Percentiles rank a stretch among this genome's conserved stretches.
phyloP scores from a whole-genome alignment of 345 rosid genomes.

The Physaria fendleri region DNA sequence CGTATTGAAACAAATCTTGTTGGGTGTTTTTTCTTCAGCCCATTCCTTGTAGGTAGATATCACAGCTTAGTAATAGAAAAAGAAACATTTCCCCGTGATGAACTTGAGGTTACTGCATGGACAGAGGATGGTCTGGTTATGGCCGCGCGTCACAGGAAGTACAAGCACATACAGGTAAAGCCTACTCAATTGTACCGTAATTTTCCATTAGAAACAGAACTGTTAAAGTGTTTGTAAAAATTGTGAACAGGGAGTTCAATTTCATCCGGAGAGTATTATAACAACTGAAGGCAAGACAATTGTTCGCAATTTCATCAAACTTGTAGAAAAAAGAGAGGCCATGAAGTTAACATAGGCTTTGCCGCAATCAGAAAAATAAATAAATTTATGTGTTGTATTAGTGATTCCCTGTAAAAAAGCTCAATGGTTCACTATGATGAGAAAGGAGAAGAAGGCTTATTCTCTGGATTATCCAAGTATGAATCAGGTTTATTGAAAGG shows the following conservation, averaged over 20 bases:
- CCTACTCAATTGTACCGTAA: background rate
- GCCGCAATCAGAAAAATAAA: background rate
- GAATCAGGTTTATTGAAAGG: background rate
- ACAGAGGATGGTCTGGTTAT: slow-evolving; percentile 87
- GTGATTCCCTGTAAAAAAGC: background rate
- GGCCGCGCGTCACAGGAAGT: slow-evolving; percentile 88
- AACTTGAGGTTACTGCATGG: slow-evolving; percentile 87
- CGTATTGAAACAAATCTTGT: background rate
- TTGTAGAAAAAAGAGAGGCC: slow-evolving; percentile 49
- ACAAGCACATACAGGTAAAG: slow-evolving; percentile 76
- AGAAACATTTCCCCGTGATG: slow-evolving; percentile 64
- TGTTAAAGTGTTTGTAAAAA: background rate
- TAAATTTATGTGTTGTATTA: background rate
- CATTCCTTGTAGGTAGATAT: slow-evolving; percentile 85
- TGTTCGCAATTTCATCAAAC: slow-evolving; percentile 66
- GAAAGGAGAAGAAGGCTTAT: slow-evolving; percentile 80
- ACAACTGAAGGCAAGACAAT: slow-evolving; percentile 67
- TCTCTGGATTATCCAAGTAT: slow-evolving; percentile 77
- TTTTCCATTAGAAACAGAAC: background rate
- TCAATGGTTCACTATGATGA: slow-evolving; percentile 61
- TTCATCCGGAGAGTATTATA: slow-evolving; percentile 97
- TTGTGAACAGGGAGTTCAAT: slow-evolving; percentile 74
- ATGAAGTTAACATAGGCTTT: slow-evolving; percentile 36
- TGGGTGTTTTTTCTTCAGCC: slow-evolving; percentile 40
- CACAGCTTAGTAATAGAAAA: slow-evolving; percentile 86